phyloP scores from a whole-genome alignment of 768 basidiomycete genomes.

The Pisolithus orientalis region DNA sequence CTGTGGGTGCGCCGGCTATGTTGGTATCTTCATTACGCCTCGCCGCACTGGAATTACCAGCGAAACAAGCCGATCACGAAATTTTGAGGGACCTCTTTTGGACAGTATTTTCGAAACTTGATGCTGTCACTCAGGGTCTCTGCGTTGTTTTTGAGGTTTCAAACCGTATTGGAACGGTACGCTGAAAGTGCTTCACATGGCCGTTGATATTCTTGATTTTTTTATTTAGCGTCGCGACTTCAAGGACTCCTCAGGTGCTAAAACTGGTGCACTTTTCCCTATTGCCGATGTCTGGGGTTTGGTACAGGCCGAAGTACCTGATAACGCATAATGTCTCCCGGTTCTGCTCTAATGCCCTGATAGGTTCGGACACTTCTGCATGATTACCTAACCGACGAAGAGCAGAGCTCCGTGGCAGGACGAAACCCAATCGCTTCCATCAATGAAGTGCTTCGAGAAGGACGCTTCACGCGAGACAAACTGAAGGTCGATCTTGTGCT shows the following conservation, averaged over 20 bases:
- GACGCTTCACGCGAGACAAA: conserved; percentile 71
- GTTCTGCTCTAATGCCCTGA: conserved; percentile 5
- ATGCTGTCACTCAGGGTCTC: conserved; percentile 89
- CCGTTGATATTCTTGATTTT: neutral
- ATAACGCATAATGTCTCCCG: neutral
- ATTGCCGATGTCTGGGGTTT: conserved; percentile 84
- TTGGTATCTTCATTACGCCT: conserved; percentile 56
- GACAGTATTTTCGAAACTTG: conserved; percentile 93
- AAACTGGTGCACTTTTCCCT: conserved; percentile 72
- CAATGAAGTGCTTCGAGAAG: conserved; percentile 87
- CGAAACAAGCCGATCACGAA: conserved; percentile 75
- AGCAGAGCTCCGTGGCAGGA: conserved; percentile 68
- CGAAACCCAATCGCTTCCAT: conserved; percentile 89
- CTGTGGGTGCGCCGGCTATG: conserved; percentile 19
- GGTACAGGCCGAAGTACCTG: conserved; percentile 76
- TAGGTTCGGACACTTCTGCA: conserved; percentile 80
- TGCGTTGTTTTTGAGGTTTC: conserved; percentile 87
- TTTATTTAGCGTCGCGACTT: conserved; percentile 74
- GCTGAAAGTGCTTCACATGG: conserved; percentile 24
- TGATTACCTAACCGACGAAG: conserved; percentile 91
- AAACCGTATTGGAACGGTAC: conserved; percentile 83
- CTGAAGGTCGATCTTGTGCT: conserved; percentile 50
- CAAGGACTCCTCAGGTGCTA: conserved; percentile 77
- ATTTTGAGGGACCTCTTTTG: conserved; percentile 90
- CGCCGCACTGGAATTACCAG: conserved; percentile 65